Base-by-base conservation (phyloP, 805 yeast genomes). In the Komagataella phaffii region DNA sequence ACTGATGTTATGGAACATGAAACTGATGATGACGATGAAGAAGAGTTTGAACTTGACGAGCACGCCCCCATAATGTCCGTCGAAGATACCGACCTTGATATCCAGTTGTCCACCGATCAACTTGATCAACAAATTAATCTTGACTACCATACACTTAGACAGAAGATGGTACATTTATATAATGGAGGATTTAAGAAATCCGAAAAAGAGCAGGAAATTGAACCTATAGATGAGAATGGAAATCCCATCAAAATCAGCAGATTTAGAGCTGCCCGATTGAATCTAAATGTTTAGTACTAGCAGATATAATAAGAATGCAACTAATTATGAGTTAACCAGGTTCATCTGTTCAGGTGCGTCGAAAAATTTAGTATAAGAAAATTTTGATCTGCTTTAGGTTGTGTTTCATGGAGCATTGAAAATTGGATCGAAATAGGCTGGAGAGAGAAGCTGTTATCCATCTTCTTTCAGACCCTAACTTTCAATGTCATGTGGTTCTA, bases 201-300 rank as follows among this genome's bases (percentile, higher is more conserved):
- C 1, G 75, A 73, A 2, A 66, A 69, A 49, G 86, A 77, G 45
- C 58, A 65, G 53, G 90, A 80, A 52, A 58, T 79, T 17, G 95
- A 85, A 59, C 88, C 88, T 0, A 67, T 85, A 6, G 88, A 85
- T 57, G 83, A 78, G 51, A 58, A 66, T 44, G 88, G 88, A 0
- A 74, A 78, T 51, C 80, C 81, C 0, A 61, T 76, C 6, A 80
- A 72, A 53, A 67, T 77, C 1, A 85, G 95, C 60, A 69, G 88
- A 50, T 88, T 88, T 64, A 84, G 72, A 59, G 78, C 86, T 8
- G 83, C 86, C 14, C 40, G 40, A 10, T 30, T 30, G 40, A 30
- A 30, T 30, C 6, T 30, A 4, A 10, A 10, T 30, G 40, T 14
- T 30, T 30, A 30, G 40, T 30, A 3, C 14, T 30, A 8, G 14